phyloP scores from a whole-genome alignment of 805 yeast genomes.

The Metschnikowia noctiluminum region DNA sequence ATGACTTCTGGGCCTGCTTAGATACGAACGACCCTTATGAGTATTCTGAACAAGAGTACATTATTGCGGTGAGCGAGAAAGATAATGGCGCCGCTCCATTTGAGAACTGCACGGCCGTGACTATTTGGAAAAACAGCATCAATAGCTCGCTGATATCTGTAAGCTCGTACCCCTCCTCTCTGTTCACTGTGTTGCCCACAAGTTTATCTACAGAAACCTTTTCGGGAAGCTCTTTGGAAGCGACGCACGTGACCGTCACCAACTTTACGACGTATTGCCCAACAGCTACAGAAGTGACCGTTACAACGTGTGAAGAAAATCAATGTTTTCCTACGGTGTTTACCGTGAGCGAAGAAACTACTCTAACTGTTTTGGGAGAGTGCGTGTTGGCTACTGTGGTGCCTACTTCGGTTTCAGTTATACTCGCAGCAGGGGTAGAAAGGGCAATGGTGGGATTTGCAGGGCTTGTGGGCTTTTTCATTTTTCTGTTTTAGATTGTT shows the following conservation, averaged over 20 bases:
- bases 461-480: constrained; percentile 11
- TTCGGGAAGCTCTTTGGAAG: not conserved
- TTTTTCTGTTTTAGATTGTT: not conserved
- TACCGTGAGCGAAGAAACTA: constrained; percentile 29
- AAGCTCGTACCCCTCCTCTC: not conserved
- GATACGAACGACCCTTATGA: constrained; percentile 11
- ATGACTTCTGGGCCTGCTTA: constrained; percentile 10
- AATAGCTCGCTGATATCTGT: constrained; percentile 10
- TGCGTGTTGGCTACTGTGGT: constrained; percentile 27
- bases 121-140: constrained; percentile 15
- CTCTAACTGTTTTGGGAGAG: constrained; percentile 32
- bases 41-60: constrained; percentile 2
- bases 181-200: not conserved
- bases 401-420: constrained; percentile 21
- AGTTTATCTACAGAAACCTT: not conserved
- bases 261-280: not conserved
- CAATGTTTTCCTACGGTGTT: constrained; percentile 25
- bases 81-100: constrained; percentile 4
- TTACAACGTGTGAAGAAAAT: constrained; percentile 30
- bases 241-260: constrained; percentile 1
- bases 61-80: constrained; percentile 1
- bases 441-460: constrained; percentile 28
- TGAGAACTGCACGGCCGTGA: constrained; percentile 4
- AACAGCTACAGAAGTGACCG: constrained; percentile 27
- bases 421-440: constrained; percentile 34